A percentile compares a stretch with the other conserved stretches of the same genome.
Conservation (phyloP, 2,329 filamentous ascomycete species). For the Aspergillus ibericus region DNA sequence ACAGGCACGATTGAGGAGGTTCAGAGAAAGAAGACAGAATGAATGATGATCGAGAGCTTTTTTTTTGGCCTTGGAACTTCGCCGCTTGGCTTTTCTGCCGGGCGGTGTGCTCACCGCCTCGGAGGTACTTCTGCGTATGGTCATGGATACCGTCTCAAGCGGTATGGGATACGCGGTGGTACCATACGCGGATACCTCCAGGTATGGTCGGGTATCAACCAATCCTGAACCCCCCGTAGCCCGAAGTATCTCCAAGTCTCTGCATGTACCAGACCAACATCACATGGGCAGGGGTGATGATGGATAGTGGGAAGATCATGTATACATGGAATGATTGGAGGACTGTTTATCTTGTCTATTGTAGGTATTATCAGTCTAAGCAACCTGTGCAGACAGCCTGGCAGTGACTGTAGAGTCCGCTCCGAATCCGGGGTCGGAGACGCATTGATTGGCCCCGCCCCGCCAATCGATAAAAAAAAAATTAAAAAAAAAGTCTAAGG, state of each 20-base stretch:
- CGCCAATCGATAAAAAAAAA: constrained; percentile 18
- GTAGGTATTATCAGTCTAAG: too few relatives aligned
- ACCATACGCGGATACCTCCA: background rate
- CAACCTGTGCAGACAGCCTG: too few relatives aligned
- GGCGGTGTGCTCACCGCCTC: constrained; percentile 12
- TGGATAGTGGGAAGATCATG: too few relatives aligned
- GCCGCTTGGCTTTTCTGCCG: constrained; percentile 17
- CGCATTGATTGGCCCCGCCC: constrained; percentile 9
- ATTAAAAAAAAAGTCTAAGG: constrained; percentile 8
- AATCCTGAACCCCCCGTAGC: too few relatives aligned
- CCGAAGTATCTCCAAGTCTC: background rate
- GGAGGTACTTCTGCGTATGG: background rate
- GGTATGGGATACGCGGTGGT: background rate
- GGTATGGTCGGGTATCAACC: background rate
- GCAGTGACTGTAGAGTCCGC: background rate
- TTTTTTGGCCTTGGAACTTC: constrained; percentile 7
- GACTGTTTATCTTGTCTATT: too few relatives aligned
- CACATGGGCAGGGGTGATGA: too few relatives aligned
- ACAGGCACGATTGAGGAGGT: background rate
- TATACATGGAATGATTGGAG: too few relatives aligned
- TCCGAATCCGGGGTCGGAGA: constrained; percentile 23
- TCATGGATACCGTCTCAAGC: background rate
- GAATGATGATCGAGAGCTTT: background rate
- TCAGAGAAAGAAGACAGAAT: background rate
- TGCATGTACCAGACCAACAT: background rate